These are phyloP conservation scores for Debaryomyces sp. DNA, from an alignment of 1,139 yeast species.

Conservation along the genomic window DNA sequence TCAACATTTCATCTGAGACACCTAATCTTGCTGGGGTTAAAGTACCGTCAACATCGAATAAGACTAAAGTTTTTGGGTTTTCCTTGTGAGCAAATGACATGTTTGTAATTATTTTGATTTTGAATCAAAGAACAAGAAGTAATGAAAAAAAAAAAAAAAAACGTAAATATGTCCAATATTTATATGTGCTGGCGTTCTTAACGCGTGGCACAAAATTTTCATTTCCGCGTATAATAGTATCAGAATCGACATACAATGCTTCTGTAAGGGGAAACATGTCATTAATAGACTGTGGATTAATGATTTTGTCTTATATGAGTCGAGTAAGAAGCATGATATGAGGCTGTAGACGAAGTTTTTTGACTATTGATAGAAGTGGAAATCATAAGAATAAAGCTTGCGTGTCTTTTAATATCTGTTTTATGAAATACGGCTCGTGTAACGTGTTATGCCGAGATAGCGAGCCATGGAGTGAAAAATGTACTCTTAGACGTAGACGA, in stretches of 20 bases:
- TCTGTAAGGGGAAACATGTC: neutral
- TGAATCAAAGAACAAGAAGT: neutral
- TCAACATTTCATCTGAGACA: constrained; percentile 79
- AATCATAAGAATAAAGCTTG: neutral
- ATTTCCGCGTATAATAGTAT: neutral
- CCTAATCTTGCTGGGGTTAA: constrained; percentile 94
- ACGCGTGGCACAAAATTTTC: constrained; percentile 7
- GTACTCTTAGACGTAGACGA: neutral
- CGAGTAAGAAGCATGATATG: neutral
- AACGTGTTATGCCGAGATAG: neutral
- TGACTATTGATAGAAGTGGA: neutral
- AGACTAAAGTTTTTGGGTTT: constrained; percentile 65
- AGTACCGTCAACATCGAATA: constrained; percentile 98
- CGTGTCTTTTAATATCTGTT: neutral
- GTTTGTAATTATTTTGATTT: neutral
- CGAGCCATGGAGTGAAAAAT: neutral
- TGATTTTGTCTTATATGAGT: neutral
- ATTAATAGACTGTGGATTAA: neutral
- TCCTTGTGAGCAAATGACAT: constrained; percentile 59
- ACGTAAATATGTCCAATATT: constrained; percentile 2
- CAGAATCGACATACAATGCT: neutral
- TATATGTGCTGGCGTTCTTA: neutral
- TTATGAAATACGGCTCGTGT: neutral
- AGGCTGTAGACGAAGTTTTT: neutral
- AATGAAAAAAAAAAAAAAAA: neutral